Percentiles rank a stretch among this genome's conserved stretches.
phyloP scores from a whole-genome alignment of 179 eudicot species.

The Dionaea muscipula region DNA sequence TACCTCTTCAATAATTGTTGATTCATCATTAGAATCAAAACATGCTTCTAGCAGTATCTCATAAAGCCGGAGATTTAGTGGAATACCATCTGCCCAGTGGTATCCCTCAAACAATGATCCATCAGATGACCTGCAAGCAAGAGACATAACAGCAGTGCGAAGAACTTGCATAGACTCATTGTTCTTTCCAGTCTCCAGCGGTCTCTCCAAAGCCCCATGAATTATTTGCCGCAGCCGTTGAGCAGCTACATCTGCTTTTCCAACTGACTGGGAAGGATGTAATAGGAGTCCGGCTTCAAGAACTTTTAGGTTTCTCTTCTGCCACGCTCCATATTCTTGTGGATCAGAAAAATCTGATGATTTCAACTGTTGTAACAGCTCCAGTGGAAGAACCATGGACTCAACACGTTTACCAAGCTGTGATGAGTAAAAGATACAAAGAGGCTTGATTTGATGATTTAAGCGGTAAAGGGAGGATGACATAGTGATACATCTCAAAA shows the following conservation, averaged over 20 bases:
- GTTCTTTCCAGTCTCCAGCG: slow-evolving; percentile 85
- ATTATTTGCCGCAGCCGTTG: slow-evolving; percentile 64
- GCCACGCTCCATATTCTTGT: slow-evolving; percentile 80
- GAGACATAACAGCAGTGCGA: slow-evolving; percentile 69
- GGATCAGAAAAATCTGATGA: slow-evolving; percentile 74
- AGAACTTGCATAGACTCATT: slow-evolving; percentile 84
- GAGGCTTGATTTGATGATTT: not conserved
- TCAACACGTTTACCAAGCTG: slow-evolving; percentile 82
- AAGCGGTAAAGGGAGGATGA: not conserved
- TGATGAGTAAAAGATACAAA: slow-evolving; percentile 7
- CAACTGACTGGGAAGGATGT: slow-evolving; percentile 70
- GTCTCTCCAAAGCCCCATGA: slow-evolving; percentile 67
- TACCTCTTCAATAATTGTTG: slow-evolving; percentile 70
- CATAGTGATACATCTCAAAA: not conserved
- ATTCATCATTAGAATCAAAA: slow-evolving; percentile 64
- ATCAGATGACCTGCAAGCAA: slow-evolving; percentile 66
- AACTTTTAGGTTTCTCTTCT: slow-evolving; percentile 65
- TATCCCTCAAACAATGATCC: slow-evolving; percentile 53
- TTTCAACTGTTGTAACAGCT: slow-evolving; percentile 86
- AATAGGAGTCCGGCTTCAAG: slow-evolving; percentile 90
- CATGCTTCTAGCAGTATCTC: slow-evolving; percentile 74
- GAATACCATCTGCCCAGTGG: slow-evolving; percentile 96
- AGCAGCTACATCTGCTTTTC: slow-evolving; percentile 53
- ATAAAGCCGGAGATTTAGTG: slow-evolving; percentile 78
- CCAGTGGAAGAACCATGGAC: slow-evolving; percentile 81